Base-by-base conservation (phyloP, 306 rosid genomes). In the Cucurbita pepo region DNA sequence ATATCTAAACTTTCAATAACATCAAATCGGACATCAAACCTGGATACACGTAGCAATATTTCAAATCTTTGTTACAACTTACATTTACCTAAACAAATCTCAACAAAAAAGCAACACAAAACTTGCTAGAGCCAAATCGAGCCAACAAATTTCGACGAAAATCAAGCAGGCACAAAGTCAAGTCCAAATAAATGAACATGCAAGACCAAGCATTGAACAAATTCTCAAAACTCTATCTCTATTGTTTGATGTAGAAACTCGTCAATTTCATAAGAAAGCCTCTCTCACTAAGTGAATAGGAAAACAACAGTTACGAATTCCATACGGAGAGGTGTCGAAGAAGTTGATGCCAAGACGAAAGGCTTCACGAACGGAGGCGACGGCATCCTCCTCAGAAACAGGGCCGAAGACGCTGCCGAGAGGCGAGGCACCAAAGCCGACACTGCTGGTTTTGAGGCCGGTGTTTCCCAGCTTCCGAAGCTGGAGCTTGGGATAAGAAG, bases 361-460 rank as follows among this genome's bases (percentile, higher is more conserved):
- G 25, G 97, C 98, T 51, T 78, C 77, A 34, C 94, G 89, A 52
- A 93, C 98, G 14, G 92, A 71, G 77, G 88, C 92, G 67, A 75
- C 73, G 73, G 96, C 97, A 8, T 83, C 83, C 10, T 90, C 85
- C 21, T 83, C 89, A 18, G 98, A 66, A 40, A 93, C 92, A 1
- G 81, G 65, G 48, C 97, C 94, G 83, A 90, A 93, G 61, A 87
- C 89, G 64, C 91, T 88, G 78, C 98, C 98, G 16, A 93, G 92
- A 56, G 98, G 98, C 0, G 98, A 90, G 6, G 98, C 98, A 37
- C 98, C 98, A 79, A 93, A 93, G 11, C 98, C 96, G 0, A 90
- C 87, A 53, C 63, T 45, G 84, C 98, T 90, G 43, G 91, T 77
- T 80, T 86, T 87, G 38, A 88, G 94, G 12, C 97, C 98, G 1